phyloP scores from a whole-genome alignment of 2,329 filamentous ascomycete species.

The Mycosphaerella sp. region DNA sequence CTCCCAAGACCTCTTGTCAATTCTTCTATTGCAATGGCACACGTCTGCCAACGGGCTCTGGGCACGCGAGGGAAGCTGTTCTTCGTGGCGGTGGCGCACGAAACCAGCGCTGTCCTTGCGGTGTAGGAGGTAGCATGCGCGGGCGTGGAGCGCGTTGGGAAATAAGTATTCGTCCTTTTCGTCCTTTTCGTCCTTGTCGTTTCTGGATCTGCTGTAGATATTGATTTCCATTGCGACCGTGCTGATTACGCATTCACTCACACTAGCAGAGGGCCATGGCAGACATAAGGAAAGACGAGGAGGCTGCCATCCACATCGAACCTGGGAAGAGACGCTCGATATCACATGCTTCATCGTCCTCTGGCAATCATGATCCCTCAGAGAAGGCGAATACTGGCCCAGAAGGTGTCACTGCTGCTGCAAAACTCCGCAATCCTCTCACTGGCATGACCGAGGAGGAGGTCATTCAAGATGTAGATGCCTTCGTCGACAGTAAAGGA shows the following conservation, averaged over 20 bases:
- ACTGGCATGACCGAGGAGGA: slow-evolving; percentile 27
- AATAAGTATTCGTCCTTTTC: slow-evolving; percentile 8
- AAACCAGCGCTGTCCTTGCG: slow-evolving; percentile 1
- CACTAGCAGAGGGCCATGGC: slow-evolving; percentile 8
- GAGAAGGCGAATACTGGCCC: slow-evolving; percentile 11
- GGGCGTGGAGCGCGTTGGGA: not conserved
- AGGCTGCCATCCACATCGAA: slow-evolving; percentile 12
- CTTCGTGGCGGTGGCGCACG: slow-evolving; percentile 5
- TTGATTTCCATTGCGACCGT: not conserved
- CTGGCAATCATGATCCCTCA: slow-evolving; percentile 11
- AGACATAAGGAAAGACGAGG: slow-evolving; percentile 8
- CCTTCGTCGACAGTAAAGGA: slow-evolving; percentile 21
- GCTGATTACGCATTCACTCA: not conserved
- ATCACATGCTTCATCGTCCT: slow-evolving; percentile 14
- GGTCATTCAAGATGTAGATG: slow-evolving; percentile 25
- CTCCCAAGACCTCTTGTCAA: slow-evolving; percentile 13
- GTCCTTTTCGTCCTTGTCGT: not conserved
- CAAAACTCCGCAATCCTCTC: slow-evolving; percentile 27
- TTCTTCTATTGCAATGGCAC: slow-evolving; percentile 13
- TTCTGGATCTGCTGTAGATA: not conserved
- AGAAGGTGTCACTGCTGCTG: slow-evolving; percentile 19
- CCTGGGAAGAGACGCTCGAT: slow-evolving; percentile 15
- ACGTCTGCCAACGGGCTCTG: slow-evolving; percentile 15
- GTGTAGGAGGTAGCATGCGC: slow-evolving; percentile 6
- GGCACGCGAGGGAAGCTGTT: slow-evolving; percentile 3